A percentile compares a stretch with the other conserved stretches of the same genome.
These are phyloP conservation scores for Hypoxylon sp. DNA, from an alignment of 2,329 filamentous ascomycete species.

Conservation along the genomic window DNA sequence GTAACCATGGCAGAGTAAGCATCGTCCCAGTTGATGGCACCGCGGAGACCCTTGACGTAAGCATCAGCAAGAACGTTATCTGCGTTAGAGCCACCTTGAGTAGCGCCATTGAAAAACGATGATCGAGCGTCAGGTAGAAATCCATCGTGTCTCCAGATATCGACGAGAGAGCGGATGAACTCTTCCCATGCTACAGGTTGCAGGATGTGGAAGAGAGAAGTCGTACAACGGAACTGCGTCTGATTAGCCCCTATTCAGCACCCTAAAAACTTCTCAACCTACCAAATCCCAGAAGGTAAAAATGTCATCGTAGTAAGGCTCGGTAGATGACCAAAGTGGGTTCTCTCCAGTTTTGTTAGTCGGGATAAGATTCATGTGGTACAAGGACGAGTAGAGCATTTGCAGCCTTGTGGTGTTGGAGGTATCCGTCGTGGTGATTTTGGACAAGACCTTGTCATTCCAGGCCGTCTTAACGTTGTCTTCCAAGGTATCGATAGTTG, in stretches of 20 bases:
- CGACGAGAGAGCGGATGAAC: constrained; percentile 71
- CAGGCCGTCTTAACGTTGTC: constrained; percentile 60
- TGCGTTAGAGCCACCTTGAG: constrained; percentile 74
- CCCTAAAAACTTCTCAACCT: constrained; percentile 34
- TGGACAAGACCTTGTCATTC: constrained; percentile 69
- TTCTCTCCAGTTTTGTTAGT: constrained; percentile 78
- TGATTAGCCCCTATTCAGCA: constrained; percentile 15
- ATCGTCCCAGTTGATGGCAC: constrained; percentile 69
- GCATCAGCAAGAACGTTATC: constrained; percentile 79
- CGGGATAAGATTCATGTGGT: constrained; percentile 74
- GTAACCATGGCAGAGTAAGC: constrained; percentile 71
- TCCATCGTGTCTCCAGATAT: constrained; percentile 71
- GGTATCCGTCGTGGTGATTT: constrained; percentile 67
- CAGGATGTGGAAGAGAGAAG: constrained; percentile 70
- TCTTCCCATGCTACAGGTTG: constrained; percentile 70
- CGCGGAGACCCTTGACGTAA: constrained; percentile 72
- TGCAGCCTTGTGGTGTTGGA: constrained; percentile 62
- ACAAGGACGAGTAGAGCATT: constrained; percentile 73
- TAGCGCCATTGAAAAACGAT: constrained; percentile 73
- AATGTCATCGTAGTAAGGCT: constrained; percentile 77
- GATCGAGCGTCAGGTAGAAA: constrained; percentile 73
- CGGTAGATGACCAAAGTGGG: constrained; percentile 67
- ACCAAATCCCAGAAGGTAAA: constrained; percentile 72
- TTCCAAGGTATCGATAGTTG: constrained; percentile 55
- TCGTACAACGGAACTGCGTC: constrained; percentile 69